Evolutionary conservation across 805 yeast genomes (phyloP), one percentile per base, ranked within the genome.

Genomic region (Zygosaccharomyces siamensis): DNA sequence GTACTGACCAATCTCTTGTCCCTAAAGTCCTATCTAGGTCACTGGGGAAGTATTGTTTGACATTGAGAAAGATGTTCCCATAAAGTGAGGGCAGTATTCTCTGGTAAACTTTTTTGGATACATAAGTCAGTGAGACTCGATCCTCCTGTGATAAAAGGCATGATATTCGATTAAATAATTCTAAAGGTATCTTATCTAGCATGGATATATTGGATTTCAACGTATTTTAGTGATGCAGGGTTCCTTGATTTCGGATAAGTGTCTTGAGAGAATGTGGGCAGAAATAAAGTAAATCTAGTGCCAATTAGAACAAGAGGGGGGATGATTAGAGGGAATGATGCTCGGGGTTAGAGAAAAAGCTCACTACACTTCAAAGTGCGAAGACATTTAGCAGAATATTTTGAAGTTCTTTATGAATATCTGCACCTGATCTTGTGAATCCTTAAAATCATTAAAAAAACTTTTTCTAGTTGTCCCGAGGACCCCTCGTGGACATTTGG

Each of bases 401-500:
- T 23, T 23, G 24, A 4, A 23, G 24, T 23, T 23, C 24, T 23
- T 23, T 4, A 23, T 23, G 24, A 4, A 23, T 23, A 23, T 4
- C 24, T 23, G 24, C 44, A 41, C 28, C n/a, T 41, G 44, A 16
- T 18, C 14, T 26, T 33, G 11, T 33, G 3, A 5, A 3, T 5
- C 12, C 21, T 33, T 14, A 33, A 33, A n/a, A 14, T 7, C 11
- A 7, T 1, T 8, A 3, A 14, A 14, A n/a, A 33, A 33, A 5
- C 21, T n/a, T 33, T 32, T 16, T 33, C 21, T 33, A 10, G 20
- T 14, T 33, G 37, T 33, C 37, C 37, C 37, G 50, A 51, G 61
- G 59, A 58, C 57, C 64, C 63, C 63, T 54, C 51, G 79, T 83
- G 87, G 89, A 83, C 92, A 84, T 83, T 84, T 89, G 92, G 97